Evolutionary conservation across 148 eudicot genomes (phyloP).

Genomic region (Camellia granthamiana): DNA sequence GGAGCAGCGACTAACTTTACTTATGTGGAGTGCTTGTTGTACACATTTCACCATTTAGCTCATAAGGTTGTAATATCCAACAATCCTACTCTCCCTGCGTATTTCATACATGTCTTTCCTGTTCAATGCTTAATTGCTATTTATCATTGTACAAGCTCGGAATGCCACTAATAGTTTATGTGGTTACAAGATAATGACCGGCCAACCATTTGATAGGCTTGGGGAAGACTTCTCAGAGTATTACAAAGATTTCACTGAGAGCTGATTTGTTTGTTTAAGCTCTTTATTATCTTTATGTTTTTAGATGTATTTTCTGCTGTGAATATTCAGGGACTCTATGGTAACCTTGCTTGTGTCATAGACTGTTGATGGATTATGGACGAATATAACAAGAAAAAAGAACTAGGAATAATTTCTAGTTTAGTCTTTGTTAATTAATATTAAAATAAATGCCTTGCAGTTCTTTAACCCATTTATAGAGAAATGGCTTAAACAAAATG

Average conservation of each 20-base stretch:
- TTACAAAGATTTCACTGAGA: conserved; percentile 72
- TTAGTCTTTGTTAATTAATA: not conserved
- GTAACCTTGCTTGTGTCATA: not conserved
- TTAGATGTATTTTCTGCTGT: not conserved
- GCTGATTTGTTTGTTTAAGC: conserved; percentile 29
- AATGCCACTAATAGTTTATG: conserved; percentile 89
- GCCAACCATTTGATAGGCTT: conserved; percentile 96
- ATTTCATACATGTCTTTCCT: not conserved
- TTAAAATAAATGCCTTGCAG: not conserved
- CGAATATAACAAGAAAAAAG: not conserved
- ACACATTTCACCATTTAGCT: conserved; percentile 87
- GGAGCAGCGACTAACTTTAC: conserved; percentile 85
- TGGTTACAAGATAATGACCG: conserved; percentile 91
- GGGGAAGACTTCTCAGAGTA: conserved; percentile 91
- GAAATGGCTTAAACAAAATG: not conserved
- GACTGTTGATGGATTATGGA: not conserved
- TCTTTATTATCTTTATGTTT: not conserved
- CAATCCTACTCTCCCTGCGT: not conserved
- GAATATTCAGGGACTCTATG: not conserved
- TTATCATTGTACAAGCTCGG: conserved; percentile 51
- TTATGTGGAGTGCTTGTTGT: conserved; percentile 79
- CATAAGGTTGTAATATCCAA: conserved; percentile 52
- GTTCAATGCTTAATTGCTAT: conserved; percentile 8
- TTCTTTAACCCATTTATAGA: too few species aligned
- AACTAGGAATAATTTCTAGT: not conserved